Evolutionary conservation across 2,329 filamentous ascomycete species (phyloP), one percentile per base, ranked within the genome.

Genomic region (Seiridium unicorne): DNA sequence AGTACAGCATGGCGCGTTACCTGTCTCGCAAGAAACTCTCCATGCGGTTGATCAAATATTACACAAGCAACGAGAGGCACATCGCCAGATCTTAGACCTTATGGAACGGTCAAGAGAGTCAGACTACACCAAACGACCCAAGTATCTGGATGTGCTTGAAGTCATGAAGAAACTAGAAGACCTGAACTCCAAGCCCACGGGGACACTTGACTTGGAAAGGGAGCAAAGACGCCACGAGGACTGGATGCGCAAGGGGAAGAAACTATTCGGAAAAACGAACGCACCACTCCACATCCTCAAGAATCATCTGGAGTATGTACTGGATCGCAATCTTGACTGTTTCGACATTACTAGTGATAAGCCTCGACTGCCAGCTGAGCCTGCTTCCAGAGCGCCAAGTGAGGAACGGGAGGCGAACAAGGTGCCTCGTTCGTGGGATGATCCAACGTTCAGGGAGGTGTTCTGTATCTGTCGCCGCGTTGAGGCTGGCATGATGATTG

Each of bases 401-500:
- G 83, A 84, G 1, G 78, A 80, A 40, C 56, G 69, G 56, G 78
- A 81, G 6, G 36, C 55, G n/a, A 83, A 80, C 6, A 82, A 81
- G 51, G 71, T 76, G 57, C 81, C 73, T 62, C 84, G 77, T 66
- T 63, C 68, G n/a, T 89, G 78, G 83, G 81, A 89, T 68, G 83
- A 90, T 68, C 84, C 80, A 71, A 87, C 78, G 38, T 83, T 83
- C 59, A 76, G 85, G 42, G 93, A 98, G 72, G 94, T 98, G 0
- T 99, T 98, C 74, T 99, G 95, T 75, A 97, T 99, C 66, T 99
- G 95, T 76, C 88, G 95, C 61, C 92, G 89, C 64, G 86, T 92
- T 5, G 95, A 99, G 75, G 93, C 94, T 44, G 95, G 95, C 56
- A 96, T 98, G 90, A 99, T 99, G 95, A 98, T 99, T 68, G 95